A percentile compares a stretch with the other conserved stretches of the same genome.
These are phyloP conservation scores for Simplicillium sp. DNA, from an alignment of 2,329 filamentous ascomycete species.

Conservation along the genomic window DNA sequence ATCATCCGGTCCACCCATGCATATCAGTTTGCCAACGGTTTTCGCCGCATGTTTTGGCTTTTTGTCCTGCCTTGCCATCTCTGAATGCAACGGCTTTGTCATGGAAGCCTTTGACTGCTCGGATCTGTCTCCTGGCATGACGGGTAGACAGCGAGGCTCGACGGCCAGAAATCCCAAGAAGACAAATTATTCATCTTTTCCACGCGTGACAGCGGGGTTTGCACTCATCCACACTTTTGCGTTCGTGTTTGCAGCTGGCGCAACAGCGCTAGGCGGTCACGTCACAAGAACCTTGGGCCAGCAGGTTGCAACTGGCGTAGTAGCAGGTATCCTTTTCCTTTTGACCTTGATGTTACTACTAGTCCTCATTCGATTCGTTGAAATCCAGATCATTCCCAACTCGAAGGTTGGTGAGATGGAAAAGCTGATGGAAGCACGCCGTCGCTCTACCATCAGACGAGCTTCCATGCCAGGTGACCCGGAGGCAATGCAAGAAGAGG, in stretches of 20 bases:
- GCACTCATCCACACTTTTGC: constrained; percentile 61
- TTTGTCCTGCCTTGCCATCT: constrained; percentile 61
- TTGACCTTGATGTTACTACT: constrained; percentile 54
- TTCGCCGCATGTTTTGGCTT: constrained; percentile 61
- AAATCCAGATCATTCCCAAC: constrained; percentile 59
- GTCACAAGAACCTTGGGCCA: constrained; percentile 58
- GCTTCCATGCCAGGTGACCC: constrained; percentile 27
- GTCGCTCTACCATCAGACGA: constrained; percentile 36
- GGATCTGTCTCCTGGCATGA: constrained; percentile 65
- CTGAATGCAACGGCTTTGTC: constrained; percentile 66
- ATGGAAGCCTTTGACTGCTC: constrained; percentile 81
- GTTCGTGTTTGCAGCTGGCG: constrained; percentile 59
- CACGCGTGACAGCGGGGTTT: constrained; percentile 62
- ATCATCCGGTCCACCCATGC: constrained; percentile 51
- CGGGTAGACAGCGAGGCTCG: constrained; percentile 38
- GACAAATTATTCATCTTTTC: constrained; percentile 69
- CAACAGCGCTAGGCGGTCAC: constrained; percentile 59
- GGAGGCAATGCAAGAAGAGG: constrained; percentile 34
- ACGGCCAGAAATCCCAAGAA: constrained; percentile 29
- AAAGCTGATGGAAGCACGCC: constrained; percentile 37
- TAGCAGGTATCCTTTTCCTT: constrained; percentile 56
- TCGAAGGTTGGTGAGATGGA: constrained; percentile 47
- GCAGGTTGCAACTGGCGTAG: constrained; percentile 57
- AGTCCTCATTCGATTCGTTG: constrained; percentile 55
- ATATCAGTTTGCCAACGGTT: constrained; percentile 53